phyloP scores from a whole-genome alignment of 805 yeast genomes.

The Kodamaea leandrae region DNA sequence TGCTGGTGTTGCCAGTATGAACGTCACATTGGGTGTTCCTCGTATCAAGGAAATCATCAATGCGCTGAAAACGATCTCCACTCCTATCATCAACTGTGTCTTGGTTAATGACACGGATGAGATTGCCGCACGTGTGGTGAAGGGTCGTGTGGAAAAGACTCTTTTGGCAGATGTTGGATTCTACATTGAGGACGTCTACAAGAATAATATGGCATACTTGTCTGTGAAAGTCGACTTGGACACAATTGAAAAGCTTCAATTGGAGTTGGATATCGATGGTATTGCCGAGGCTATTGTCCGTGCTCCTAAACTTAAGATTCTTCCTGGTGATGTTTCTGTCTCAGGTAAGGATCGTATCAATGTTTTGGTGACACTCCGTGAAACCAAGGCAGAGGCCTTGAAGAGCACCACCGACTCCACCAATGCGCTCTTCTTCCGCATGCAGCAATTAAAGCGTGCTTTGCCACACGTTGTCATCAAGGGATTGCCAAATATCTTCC shows the following conservation, averaged over 20 bases:
- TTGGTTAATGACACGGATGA: constrained; percentile 92
- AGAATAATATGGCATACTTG: constrained; percentile 70
- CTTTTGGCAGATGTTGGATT: constrained; percentile 79
- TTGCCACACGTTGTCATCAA: constrained; percentile 88
- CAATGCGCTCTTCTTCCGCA: constrained; percentile 72
- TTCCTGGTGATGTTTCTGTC: constrained; percentile 66
- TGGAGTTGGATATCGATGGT: constrained; percentile 83
- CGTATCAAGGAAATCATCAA: constrained; percentile 98
- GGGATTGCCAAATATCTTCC: constrained; percentile 85
- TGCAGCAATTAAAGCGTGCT: constrained; percentile 84
- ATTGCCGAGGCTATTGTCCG: constrained; percentile 76
- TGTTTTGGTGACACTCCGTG: constrained; percentile 51
- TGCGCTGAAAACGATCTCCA: constrained; percentile 91
- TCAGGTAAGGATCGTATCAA: constrained; percentile 64
- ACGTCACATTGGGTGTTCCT: constrained; percentile 97
- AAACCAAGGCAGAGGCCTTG: constrained; percentile 35
- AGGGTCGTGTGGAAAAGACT: constrained; percentile 95
- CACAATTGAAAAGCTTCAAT: constrained; percentile 84
- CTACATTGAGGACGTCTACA: constrained; percentile 92
- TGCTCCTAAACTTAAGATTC: constrained; percentile 88
- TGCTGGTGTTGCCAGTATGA: constrained; percentile 99
- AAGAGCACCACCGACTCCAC: constrained; percentile 30
- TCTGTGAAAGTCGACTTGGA: constrained; percentile 78
- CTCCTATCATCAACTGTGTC: constrained; percentile 94
- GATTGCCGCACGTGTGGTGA: constrained; percentile 97